Conservation (phyloP, 2,329 filamentous ascomycete genomes). For the Hymenoscyphus salicellus region DNA sequence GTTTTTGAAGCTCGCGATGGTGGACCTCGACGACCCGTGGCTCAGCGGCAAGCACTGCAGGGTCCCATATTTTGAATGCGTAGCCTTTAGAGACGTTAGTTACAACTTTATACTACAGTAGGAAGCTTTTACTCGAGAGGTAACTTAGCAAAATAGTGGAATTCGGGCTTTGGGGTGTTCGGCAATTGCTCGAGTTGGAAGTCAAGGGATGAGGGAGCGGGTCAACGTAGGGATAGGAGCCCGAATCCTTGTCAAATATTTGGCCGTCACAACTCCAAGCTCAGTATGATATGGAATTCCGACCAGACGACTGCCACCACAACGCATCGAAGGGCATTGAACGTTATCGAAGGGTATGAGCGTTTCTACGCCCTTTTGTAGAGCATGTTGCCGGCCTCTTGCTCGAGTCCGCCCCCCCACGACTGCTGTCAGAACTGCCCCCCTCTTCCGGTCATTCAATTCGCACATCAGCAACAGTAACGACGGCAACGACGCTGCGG, state of each 20-base stretch:
- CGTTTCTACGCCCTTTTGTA: constrained; percentile 24
- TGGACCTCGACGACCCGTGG: too few relatives aligned
- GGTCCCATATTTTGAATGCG: too few relatives aligned
- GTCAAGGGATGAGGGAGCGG: not conserved
- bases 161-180: too few relatives aligned
- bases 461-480: constrained; percentile 16
- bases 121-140: too few relatives aligned
- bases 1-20: too few relatives aligned
- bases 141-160: too few relatives aligned
- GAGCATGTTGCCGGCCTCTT: constrained; percentile 29
- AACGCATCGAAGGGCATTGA: not conserved
- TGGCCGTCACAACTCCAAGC: not conserved
- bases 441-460: constrained; percentile 9
- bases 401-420: constrained; percentile 23
- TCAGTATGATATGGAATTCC: not conserved
- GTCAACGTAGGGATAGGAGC: not conserved
- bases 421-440: constrained; percentile 7
- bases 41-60: too few relatives aligned
- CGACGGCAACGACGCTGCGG: not conserved
- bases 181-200: too few relatives aligned
- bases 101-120: too few relatives aligned
- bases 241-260: not conserved
- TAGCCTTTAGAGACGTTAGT: too few relatives aligned
- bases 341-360: constrained; percentile 4
- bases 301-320: not conserved